Percentiles rank a stretch among this genome's conserved stretches.
phyloP scores from a whole-genome alignment of 2,329 filamentous ascomycete genomes.

The Mycogone perniciosa region DNA sequence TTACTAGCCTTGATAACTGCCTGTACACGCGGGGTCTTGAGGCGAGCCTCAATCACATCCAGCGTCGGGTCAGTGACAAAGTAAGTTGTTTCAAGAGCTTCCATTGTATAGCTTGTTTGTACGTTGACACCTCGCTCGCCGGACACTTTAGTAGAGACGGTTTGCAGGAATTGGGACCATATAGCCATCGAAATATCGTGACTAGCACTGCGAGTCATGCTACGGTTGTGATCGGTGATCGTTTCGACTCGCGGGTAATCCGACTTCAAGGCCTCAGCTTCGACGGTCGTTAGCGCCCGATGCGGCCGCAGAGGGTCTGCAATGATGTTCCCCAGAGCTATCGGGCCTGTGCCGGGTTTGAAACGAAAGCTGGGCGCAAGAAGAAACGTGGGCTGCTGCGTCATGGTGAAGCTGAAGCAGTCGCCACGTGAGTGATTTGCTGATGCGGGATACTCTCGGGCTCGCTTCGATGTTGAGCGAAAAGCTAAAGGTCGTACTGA shows the following conservation, averaged over 20 bases:
- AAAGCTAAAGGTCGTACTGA: neutral
- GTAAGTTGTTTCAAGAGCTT: neutral
- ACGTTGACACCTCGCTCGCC: neutral
- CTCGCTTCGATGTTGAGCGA: neutral
- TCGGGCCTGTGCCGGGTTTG: conserved; percentile 1
- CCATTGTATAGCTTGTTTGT: conserved; percentile 1
- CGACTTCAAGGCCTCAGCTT: neutral
- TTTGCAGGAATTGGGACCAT: neutral
- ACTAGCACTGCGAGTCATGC: neutral
- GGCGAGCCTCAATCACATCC: neutral
- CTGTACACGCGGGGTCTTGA: neutral
- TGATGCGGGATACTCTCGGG: neutral
- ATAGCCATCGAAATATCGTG: neutral
- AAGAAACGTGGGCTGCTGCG: neutral
- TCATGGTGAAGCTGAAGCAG: neutral
- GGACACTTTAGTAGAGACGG: neutral
- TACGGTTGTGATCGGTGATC: neutral
- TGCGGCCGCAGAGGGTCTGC: neutral
- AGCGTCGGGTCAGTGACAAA: neutral
- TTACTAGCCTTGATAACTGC: neutral
- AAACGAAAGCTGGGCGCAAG: neutral
- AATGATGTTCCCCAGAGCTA: conserved; percentile 1
- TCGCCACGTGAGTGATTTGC: neutral
- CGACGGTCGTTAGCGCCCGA: neutral
- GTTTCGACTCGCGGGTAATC: neutral